These are phyloP conservation scores for Aureobasidium sp. DNA, from an alignment of 2,329 filamentous ascomycete species.

Conservation along the genomic window DNA sequence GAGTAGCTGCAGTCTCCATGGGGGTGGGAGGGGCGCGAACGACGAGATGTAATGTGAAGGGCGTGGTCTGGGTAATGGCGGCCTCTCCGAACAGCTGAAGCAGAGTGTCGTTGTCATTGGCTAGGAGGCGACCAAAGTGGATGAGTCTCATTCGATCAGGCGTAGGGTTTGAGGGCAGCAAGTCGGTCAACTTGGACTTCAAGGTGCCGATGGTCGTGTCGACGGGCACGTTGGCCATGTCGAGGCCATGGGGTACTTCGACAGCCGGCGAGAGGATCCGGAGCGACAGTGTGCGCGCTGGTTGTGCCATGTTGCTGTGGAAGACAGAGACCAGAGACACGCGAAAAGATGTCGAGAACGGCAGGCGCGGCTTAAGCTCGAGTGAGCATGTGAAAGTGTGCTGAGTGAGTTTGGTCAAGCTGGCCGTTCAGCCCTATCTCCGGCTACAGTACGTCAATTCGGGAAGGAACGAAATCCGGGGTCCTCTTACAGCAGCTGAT, in stretches of 20 bases:
- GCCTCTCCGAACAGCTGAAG: slow-evolving; percentile 42
- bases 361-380: too few relatives aligned
- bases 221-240: slow-evolving; percentile 17
- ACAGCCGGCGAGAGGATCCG: slow-evolving; percentile 13
- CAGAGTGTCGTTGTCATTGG: slow-evolving; percentile 41
- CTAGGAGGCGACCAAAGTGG: slow-evolving; percentile 47
- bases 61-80: slow-evolving; percentile 34
- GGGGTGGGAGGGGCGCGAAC: slow-evolving; percentile 12
- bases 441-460: not conserved
- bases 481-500: not conserved
- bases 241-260: slow-evolving; percentile 7
- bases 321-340: not conserved
- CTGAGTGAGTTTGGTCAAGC: not conserved
- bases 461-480: slow-evolving; percentile 1
- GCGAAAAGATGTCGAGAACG: too few relatives aligned
- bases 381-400: not conserved
- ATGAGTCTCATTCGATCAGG: slow-evolving; percentile 48
- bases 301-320: not conserved
- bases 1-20: not conserved
- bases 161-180: slow-evolving; percentile 38
- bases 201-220: slow-evolving; percentile 42
- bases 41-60: slow-evolving; percentile 27
- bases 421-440: not conserved
- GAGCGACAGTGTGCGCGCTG: slow-evolving; percentile 7
- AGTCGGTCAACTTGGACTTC: slow-evolving; percentile 43